These are phyloP conservation scores for Lachnellula arida DNA, from an alignment of 2,329 filamentous ascomycete genomes.

Conservation along the genomic window DNA sequence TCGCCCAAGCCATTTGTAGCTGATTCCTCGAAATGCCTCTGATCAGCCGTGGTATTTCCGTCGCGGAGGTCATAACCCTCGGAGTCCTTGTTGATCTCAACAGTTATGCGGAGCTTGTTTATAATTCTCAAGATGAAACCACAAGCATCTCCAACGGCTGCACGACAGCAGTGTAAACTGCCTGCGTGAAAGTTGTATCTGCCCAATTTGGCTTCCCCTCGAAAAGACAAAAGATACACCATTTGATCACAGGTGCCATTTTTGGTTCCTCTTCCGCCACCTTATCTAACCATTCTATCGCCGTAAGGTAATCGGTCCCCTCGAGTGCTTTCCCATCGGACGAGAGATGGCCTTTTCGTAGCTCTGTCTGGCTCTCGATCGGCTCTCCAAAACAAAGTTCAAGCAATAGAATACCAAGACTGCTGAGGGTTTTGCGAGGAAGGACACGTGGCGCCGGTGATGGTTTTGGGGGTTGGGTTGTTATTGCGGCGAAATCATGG, in stretches of 20 bases:
- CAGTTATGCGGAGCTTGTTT: too few species aligned
- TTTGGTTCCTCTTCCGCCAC: constrained; percentile 21
- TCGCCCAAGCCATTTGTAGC: too few species aligned
- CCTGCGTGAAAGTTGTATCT: constrained; percentile 18
- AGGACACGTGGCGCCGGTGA: background rate
- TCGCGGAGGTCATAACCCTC: too few species aligned
- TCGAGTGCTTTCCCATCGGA: constrained; percentile 14
- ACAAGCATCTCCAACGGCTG: constrained; percentile 15
- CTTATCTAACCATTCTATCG: constrained; percentile 18
- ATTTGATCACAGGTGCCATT: constrained; percentile 17
- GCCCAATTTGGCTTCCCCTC: constrained; percentile 22
- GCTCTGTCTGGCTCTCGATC: constrained; percentile 17
- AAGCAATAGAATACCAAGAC: constrained; percentile 24
- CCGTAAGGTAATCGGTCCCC: constrained; percentile 18
- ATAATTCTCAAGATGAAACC: too few species aligned
- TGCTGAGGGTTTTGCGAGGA: constrained; percentile 12
- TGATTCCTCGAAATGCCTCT: too few species aligned
- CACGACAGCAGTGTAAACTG: constrained; percentile 22
- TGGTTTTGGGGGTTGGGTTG: background rate
- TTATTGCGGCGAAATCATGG: constrained; percentile 9
- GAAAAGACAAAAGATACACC: constrained; percentile 19
- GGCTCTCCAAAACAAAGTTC: constrained; percentile 26
- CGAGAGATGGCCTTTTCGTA: constrained; percentile 11
- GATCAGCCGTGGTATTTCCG: too few species aligned
- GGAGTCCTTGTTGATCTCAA: too few species aligned